Conservation (phyloP, 768 basidiomycete genomes). For the Podaxis sp. region DNA sequence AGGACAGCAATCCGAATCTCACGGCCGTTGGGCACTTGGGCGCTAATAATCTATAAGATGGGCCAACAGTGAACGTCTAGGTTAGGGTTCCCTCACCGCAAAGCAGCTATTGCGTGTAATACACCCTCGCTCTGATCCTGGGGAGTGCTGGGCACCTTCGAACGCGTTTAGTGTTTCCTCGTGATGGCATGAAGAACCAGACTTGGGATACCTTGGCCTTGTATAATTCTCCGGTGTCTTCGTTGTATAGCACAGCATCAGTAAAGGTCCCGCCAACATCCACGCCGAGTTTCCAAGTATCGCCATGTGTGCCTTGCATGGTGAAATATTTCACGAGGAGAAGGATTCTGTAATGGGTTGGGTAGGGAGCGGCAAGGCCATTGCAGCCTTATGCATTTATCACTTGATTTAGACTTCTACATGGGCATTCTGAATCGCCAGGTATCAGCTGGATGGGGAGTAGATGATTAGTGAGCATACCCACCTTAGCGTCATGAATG, state of each 20-base stretch:
- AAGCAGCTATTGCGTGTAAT: slow-evolving; percentile 21
- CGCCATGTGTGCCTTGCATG: background rate
- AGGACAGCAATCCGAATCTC: slow-evolving; percentile 17
- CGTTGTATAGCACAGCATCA: slow-evolving; percentile 27
- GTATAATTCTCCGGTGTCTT: slow-evolving; percentile 23
- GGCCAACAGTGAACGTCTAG: background rate
- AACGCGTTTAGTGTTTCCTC: background rate
- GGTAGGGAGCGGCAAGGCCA: background rate
- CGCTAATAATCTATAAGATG: slow-evolving; percentile 9
- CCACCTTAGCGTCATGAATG: background rate
- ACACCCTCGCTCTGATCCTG: slow-evolving; percentile 30
- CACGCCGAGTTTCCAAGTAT: slow-evolving; percentile 26
- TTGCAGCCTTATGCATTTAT: background rate
- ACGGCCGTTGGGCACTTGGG: slow-evolving; percentile 17
- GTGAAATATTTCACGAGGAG: background rate
- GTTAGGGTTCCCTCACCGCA: slow-evolving; percentile 14
- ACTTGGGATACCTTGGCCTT: slow-evolving; percentile 24
- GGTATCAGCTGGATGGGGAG: background rate
- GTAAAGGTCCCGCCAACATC: slow-evolving; percentile 28
- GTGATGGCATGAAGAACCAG: background rate
- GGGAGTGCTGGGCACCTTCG: slow-evolving; percentile 25
- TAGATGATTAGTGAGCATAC: background rate
- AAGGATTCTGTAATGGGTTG: background rate
- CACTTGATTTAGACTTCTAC: background rate
- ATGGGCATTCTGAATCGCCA: background rate